phyloP scores from a whole-genome alignment of 164 flowering plant species.

The Kalanchoe fedtschenkoi region DNA sequence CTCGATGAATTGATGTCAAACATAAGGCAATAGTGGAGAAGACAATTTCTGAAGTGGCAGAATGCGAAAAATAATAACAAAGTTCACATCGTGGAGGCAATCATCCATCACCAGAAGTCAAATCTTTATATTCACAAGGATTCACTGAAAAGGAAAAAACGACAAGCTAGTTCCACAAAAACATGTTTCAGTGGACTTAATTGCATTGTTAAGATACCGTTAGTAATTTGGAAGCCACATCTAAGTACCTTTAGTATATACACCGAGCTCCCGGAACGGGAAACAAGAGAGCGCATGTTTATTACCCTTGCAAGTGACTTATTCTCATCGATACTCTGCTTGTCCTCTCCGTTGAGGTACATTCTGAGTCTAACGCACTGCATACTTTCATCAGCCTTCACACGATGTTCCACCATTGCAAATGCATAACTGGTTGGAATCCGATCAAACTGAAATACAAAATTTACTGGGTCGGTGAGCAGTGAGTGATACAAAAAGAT shows the following conservation, averaged over 20 bases:
- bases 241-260: constrained; percentile 47
- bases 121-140: not conserved
- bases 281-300: constrained; percentile 15
- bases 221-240: not conserved
- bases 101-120: not conserved
- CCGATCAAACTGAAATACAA: constrained; percentile 35
- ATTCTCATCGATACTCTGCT: constrained; percentile 24
- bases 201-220: not conserved
- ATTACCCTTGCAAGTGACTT: constrained; percentile 33
- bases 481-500: not conserved
- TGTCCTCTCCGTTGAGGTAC: constrained; percentile 54
- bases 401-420: constrained; percentile 73
- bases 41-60: not conserved
- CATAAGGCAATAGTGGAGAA: not conserved
- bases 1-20: not conserved
- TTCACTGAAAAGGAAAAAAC: not conserved
- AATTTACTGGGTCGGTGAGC: not conserved
- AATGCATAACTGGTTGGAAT: constrained; percentile 61
- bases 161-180: not conserved
- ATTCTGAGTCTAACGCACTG: constrained; percentile 31
- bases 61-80: not conserved
- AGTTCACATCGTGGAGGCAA: not conserved
- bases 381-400: constrained; percentile 11
- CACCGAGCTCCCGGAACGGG: no score
- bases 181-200: not conserved